Evolutionary conservation across 2,329 filamentous ascomycete genomes (phyloP).

Genomic region (Plectosphaerella cucumerina): DNA sequence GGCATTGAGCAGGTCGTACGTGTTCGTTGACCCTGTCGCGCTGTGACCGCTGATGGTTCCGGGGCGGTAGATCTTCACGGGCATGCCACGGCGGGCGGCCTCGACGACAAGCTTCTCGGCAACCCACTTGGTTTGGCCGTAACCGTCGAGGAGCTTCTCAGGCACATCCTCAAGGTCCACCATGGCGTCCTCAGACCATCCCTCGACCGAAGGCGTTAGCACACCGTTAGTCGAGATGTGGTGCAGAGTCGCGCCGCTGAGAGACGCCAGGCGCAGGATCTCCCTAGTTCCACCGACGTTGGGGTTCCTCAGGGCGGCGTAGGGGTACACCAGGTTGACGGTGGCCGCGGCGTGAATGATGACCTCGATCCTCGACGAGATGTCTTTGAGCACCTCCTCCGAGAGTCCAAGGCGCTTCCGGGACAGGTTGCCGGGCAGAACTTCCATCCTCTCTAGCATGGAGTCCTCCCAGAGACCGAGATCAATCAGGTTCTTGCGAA

Average conservation of each 20-base stretch:
- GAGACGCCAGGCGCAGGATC: constrained; percentile 65
- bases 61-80: constrained; percentile 66
- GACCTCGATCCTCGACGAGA: constrained; percentile 64
- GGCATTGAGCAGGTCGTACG: constrained; percentile 73
- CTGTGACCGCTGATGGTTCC: constrained; percentile 80
- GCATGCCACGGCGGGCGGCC: constrained; percentile 63
- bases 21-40: constrained; percentile 68
- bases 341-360: constrained; percentile 75
- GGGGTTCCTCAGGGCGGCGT: constrained; percentile 67
- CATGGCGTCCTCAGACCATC: constrained; percentile 68
- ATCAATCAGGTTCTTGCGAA: constrained; percentile 74
- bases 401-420: constrained; percentile 65
- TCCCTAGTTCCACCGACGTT: constrained; percentile 79
- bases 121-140: constrained; percentile 79
- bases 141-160: constrained; percentile 65
- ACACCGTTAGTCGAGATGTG: constrained; percentile 81
- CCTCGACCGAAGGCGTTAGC: constrained; percentile 62
- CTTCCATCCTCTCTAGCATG: constrained; percentile 73
- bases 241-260: constrained; percentile 67
- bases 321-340: constrained; percentile 78
- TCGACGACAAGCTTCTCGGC: constrained; percentile 71
- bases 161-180: constrained; percentile 66
- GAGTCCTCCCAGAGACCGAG: constrained; percentile 73
- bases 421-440: constrained; percentile 69
- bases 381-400: constrained; percentile 58